phyloP scores from a whole-genome alignment of 225 moss, liverwort and hornwort species.

The Physcomitrellopsis africana region DNA sequence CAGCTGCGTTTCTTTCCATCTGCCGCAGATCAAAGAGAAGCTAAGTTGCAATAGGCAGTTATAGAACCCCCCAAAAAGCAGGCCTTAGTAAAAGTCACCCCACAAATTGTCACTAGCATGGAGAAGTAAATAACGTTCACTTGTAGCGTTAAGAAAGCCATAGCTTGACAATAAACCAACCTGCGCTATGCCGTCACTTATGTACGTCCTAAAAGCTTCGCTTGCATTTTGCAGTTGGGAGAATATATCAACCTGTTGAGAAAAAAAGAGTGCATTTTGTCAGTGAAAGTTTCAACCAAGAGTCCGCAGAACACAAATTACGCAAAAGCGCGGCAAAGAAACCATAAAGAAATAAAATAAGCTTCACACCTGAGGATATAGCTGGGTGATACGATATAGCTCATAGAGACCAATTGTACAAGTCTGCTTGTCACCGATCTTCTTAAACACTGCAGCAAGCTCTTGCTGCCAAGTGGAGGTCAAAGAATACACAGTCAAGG shows the following conservation, averaged over 20 bases:
- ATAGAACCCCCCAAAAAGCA: neutral
- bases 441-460: slow-evolving; percentile 95
- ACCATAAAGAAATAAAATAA: neutral
- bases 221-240: slow-evolving; percentile 98
- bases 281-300: neutral
- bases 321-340: neutral
- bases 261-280: neutral
- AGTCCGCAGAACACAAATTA: neutral
- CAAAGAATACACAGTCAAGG: neutral
- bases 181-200: slow-evolving; percentile 93
- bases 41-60: neutral
- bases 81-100: neutral
- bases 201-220: slow-evolving; percentile 95
- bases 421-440: slow-evolving; percentile 98
- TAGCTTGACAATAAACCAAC: slow-evolving; percentile 25
- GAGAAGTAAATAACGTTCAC: neutral
- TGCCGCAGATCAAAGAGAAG: slow-evolving; percentile 22
- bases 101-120: neutral
- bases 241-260: slow-evolving; percentile 86
- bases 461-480: slow-evolving; percentile 66
- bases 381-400: slow-evolving; percentile 94
- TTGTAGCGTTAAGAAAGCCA: slow-evolving; percentile 1
- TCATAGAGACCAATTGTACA: slow-evolving; percentile 93
- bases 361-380: slow-evolving; percentile 74
- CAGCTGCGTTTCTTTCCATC: slow-evolving; percentile 94